A percentile compares a stretch with the other conserved stretches of the same genome.
phyloP scores from a whole-genome alignment of 140 eudicot genomes.

The Stevia rebaudiana region DNA sequence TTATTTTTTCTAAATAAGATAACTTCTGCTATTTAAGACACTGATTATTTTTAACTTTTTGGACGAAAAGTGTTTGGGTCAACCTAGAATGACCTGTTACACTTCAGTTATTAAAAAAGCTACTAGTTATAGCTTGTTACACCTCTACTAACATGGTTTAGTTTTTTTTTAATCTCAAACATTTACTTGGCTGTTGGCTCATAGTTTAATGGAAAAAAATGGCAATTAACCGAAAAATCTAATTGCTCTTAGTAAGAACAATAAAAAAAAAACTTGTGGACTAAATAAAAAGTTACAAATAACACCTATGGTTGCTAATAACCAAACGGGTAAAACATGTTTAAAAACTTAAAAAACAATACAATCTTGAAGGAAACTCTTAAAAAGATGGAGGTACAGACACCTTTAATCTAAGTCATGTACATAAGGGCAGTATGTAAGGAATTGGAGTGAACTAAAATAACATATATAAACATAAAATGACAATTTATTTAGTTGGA shows the following conservation, averaged over 20 bases:
- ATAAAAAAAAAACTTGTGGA: not conserved
- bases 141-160: not conserved
- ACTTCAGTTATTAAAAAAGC: not conserved
- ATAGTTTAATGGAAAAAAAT: not conserved
- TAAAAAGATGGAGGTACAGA: not conserved
- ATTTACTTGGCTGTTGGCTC: not conserved
- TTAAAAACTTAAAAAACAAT: not conserved
- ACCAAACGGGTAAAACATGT: not conserved
- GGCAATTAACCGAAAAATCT: not conserved
- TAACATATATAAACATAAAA: not conserved
- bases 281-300: not conserved
- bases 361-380: not conserved
- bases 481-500: not conserved
- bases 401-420: not conserved
- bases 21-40: not conserved
- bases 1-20: not conserved
- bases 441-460: not conserved
- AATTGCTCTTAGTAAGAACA: not conserved
- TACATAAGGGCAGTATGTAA: not conserved
- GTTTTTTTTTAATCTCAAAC: too few species aligned
- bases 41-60: not conserved
- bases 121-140: not conserved
- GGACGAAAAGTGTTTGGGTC: not conserved
- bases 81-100: not conserved
- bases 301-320: not conserved